These are phyloP conservation scores for Decorospora gaudefroyi DNA, from an alignment of 2,329 filamentous ascomycete genomes.

Conservation along the genomic window DNA sequence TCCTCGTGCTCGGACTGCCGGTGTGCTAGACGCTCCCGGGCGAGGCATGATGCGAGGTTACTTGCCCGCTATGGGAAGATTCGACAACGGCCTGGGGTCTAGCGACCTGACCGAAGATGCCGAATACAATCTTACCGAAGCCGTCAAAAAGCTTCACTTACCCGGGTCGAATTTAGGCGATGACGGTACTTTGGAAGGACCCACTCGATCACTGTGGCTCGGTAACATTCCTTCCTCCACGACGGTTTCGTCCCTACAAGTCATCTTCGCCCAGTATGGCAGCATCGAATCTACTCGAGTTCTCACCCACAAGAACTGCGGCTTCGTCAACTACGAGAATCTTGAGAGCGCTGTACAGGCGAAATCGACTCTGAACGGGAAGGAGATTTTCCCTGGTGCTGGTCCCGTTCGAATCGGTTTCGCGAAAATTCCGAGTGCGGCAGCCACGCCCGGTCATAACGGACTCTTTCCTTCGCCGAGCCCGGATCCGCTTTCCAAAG, in stretches of 20 bases:
- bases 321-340: slow-evolving; percentile 96
- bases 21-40: slow-evolving; percentile 79
- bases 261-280: slow-evolving; percentile 94
- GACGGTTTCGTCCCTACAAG: slow-evolving; percentile 89
- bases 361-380: slow-evolving; percentile 86
- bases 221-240: slow-evolving; percentile 97
- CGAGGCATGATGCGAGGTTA: slow-evolving; percentile 69
- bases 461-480: slow-evolving; percentile 89
- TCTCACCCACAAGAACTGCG: slow-evolving; percentile 97
- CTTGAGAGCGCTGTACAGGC: slow-evolving; percentile 89
- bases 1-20: slow-evolving; percentile 87
- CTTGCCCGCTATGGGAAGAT: slow-evolving; percentile 61
- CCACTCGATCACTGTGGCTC: slow-evolving; percentile 93
- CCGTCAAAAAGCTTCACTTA: slow-evolving; percentile 72
- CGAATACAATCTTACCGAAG: slow-evolving; percentile 79
- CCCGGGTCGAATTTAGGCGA: slow-evolving; percentile 68
- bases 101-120: slow-evolving; percentile 77
- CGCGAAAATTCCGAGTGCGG: slow-evolving; percentile 90
- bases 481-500: slow-evolving; percentile 75
- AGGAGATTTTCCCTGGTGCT: slow-evolving; percentile 96
- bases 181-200: slow-evolving; percentile 81
- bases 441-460: slow-evolving; percentile 84
- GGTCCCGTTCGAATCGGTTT: slow-evolving; percentile 96
- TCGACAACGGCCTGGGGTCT: slow-evolving; percentile 72
- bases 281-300: slow-evolving; percentile 89